These are phyloP conservation scores for Moricandia moricandioides DNA, from an alignment of 345 rosid genomes.

Conservation along the genomic window DNA sequence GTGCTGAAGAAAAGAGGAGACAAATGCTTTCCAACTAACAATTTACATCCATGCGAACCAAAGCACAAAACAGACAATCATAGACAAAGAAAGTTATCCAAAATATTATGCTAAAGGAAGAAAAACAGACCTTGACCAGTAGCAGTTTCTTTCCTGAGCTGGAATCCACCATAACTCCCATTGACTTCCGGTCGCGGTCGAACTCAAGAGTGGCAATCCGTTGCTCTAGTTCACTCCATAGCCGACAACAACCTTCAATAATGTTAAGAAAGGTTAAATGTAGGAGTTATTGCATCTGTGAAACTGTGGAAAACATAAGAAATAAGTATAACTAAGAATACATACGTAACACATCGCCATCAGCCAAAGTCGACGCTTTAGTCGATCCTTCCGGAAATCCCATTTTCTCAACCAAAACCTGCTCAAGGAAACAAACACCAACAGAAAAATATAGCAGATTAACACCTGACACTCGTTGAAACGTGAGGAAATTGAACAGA, in stretches of 20 bases:
- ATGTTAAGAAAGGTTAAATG: background rate
- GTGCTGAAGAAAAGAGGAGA: background rate
- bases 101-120: background rate
- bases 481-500: background rate
- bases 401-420: slow-evolving; percentile 98
- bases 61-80: background rate
- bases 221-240: slow-evolving; percentile 66
- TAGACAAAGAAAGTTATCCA: background rate
- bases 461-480: background rate
- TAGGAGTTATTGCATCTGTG: background rate
- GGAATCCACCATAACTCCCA: slow-evolving; percentile 94
- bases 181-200: slow-evolving; percentile 84
- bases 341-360: slow-evolving; percentile 56
- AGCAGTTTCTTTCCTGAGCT: slow-evolving; percentile 59
- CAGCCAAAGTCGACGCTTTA: slow-evolving; percentile 38
- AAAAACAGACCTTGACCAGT: slow-evolving; percentile 68
- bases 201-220: slow-evolving; percentile 95
- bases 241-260: slow-evolving; percentile 58
- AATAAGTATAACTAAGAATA: background rate
- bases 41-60: slow-evolving; percentile 3
- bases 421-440: slow-evolving; percentile 18
- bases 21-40: background rate
- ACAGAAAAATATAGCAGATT: background rate
- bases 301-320: background rate
- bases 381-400: slow-evolving; percentile 61